Conservation (phyloP, 2,329 filamentous ascomycete species). For the Alternaria triticina region DNA sequence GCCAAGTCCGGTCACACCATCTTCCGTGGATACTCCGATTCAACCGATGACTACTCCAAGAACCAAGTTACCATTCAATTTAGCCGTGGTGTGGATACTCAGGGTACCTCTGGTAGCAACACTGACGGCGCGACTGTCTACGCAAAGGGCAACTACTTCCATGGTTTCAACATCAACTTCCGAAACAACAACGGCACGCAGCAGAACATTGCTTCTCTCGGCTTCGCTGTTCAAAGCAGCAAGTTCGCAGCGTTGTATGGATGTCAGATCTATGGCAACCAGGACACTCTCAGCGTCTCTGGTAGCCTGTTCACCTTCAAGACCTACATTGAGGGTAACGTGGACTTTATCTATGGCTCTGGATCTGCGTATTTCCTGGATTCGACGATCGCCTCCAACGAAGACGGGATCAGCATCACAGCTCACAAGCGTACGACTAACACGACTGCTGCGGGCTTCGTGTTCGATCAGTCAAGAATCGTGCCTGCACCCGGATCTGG, state of each 20-base stretch:
- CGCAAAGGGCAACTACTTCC: constrained; percentile 50
- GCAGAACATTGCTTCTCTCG: constrained; percentile 49
- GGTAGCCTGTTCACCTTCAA: constrained; percentile 51
- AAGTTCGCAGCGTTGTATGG: constrained; percentile 50
- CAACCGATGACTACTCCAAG: constrained; percentile 46
- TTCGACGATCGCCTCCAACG: constrained; percentile 47
- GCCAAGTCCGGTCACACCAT: constrained; percentile 50
- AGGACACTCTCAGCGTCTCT: constrained; percentile 48
- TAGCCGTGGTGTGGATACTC: constrained; percentile 47
- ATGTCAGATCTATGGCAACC: constrained; percentile 49
- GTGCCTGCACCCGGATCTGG: constrained; percentile 34
- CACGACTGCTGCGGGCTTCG: constrained; percentile 47
- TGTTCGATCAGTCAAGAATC: constrained; percentile 48
- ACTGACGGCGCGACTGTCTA: constrained; percentile 51
- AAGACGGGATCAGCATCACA: constrained; percentile 46
- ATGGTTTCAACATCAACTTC: constrained; percentile 52
- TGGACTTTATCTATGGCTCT: constrained; percentile 54
- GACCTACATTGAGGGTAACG: constrained; percentile 50
- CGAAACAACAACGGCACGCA: constrained; percentile 48
- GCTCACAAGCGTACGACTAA: constrained; percentile 50
- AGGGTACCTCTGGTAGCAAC: constrained; percentile 42
- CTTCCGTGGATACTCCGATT: constrained; percentile 49
- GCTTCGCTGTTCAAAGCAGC: constrained; percentile 52
- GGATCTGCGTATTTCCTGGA: constrained; percentile 55
- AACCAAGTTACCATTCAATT: constrained; percentile 48